These are phyloP conservation scores for Butyriboletus pseudospeciosus DNA, from an alignment of 1,284 basidiomycete genomes.

Conservation along the genomic window DNA sequence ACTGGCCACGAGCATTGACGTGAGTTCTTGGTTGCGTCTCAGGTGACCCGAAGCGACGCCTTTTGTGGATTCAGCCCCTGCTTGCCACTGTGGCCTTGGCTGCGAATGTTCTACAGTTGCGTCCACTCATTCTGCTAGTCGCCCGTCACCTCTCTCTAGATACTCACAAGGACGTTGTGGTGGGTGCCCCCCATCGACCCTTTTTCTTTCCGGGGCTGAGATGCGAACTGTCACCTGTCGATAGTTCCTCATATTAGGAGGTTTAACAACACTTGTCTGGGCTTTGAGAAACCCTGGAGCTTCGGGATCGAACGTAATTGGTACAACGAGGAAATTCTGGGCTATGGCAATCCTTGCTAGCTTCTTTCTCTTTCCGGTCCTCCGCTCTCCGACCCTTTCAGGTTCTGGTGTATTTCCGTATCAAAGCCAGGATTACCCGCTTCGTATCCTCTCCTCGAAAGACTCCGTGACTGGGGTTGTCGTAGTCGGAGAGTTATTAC, in stretches of 20 bases:
- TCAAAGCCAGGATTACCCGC: conserved; percentile 47
- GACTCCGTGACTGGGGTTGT: conserved; percentile 75
- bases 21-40: conserved; percentile 28
- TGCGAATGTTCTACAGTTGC: conserved; percentile 26
- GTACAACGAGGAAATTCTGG: conserved; percentile 9
- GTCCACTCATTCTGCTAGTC: conserved; percentile 18
- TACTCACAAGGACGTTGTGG: conserved; percentile 16
- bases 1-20: conserved; percentile 42
- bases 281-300: conserved; percentile 3
- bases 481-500: conserved; percentile 69
- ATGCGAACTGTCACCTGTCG: neutral
- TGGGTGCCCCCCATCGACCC: conserved; percentile 8
- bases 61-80: conserved; percentile 10
- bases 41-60: neutral
- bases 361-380: conserved; percentile 37
- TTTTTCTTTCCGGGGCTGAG: neutral
- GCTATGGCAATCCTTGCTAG: conserved; percentile 27
- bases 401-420: conserved; percentile 53
- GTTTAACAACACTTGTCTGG: conserved; percentile 15
- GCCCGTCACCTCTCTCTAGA: conserved; percentile 20
- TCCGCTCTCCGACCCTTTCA: conserved; percentile 53
- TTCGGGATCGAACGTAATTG: neutral
- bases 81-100: conserved; percentile 17
- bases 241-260: conserved; percentile 28
- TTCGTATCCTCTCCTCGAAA: conserved; percentile 67